These are phyloP conservation scores for Cytidiella melzeri DNA, from an alignment of 768 basidiomycete genomes.

Conservation along the genomic window DNA sequence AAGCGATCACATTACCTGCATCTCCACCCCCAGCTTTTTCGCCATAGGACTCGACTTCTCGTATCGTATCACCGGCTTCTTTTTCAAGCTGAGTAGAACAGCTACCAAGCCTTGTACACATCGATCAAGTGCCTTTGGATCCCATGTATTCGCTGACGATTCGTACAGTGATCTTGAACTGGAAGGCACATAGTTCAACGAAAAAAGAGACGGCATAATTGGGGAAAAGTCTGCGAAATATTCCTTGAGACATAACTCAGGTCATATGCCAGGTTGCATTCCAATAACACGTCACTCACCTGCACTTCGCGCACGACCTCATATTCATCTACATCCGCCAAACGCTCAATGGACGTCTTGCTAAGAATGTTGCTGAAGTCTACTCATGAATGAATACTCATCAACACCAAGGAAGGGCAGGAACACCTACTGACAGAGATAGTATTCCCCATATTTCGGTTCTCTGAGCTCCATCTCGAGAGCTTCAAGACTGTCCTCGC, in stretches of 20 bases:
- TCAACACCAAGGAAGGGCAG: not conserved
- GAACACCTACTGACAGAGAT: conserved; percentile 90
- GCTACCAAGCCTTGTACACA: conserved; percentile 77
- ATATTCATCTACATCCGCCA: conserved; percentile 92
- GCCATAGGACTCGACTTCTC: conserved; percentile 93
- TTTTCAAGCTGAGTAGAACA: conserved; percentile 89
- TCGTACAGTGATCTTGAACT: conserved; percentile 63
- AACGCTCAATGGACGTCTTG: conserved; percentile 84
- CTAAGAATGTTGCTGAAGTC: conserved; percentile 94
- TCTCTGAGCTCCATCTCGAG: conserved; percentile 80
- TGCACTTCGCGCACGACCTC: conserved; percentile 97
- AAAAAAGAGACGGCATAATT: conserved; percentile 80
- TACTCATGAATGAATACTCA: conserved; percentile 25
- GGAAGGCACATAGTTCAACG: conserved; percentile 72
- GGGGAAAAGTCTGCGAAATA: conserved; percentile 97
- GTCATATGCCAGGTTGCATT: conserved; percentile 1
- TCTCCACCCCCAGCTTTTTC: conserved; percentile 78
- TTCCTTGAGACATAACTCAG: conserved; percentile 52
- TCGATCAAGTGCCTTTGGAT: conserved; percentile 65
- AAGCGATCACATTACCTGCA: conserved; percentile 54
- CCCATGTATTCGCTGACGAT: conserved; percentile 66
- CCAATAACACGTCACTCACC: conserved; percentile 38
- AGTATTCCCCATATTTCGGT: conserved; percentile 97
- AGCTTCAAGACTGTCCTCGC: conserved; percentile 75
- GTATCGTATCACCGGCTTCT: conserved; percentile 91